Evolutionary conservation across 768 basidiomycete species (phyloP).

Genomic region (Tricholoma bakamatsutake): DNA sequence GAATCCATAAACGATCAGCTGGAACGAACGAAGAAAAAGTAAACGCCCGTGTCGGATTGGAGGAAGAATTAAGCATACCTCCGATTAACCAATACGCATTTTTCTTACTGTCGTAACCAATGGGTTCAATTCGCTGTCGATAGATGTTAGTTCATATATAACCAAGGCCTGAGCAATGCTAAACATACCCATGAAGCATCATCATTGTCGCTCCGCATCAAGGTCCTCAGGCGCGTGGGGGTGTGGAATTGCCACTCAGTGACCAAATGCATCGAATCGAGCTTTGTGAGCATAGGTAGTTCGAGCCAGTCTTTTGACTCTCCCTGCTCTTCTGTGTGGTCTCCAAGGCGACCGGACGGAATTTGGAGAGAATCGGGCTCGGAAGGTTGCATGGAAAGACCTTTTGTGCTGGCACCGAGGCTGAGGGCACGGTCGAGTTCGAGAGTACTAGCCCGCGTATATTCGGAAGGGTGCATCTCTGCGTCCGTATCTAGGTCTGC

Average conservation of each 20-base stretch:
- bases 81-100: constrained; percentile 89
- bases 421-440: constrained; percentile 14
- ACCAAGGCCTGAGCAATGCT: not conserved
- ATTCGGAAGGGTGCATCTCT: constrained; percentile 8
- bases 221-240: constrained; percentile 55
- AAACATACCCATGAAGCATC: constrained; percentile 67
- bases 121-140: constrained; percentile 72
- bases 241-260: constrained; percentile 89
- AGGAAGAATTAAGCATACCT: constrained; percentile 34
- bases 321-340: constrained; percentile 23
- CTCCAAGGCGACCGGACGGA: constrained; percentile 2
- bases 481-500: constrained; percentile 8
- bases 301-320: constrained; percentile 63
- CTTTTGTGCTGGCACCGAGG: constrained; percentile 12
- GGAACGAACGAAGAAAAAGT: constrained; percentile 1
- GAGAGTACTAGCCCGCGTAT: constrained; percentile 15
- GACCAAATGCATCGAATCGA: constrained; percentile 68
- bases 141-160: constrained; percentile 2
- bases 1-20: constrained; percentile 86
- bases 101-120: constrained; percentile 73
- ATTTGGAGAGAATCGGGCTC: constrained; percentile 10
- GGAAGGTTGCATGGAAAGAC: constrained; percentile 12
- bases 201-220: constrained; percentile 81
- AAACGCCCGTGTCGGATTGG: not conserved
- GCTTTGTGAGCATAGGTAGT: constrained; percentile 63